phyloP scores from a whole-genome alignment of 2,329 filamentous ascomycete genomes.

The Calonectria pauciramosa region DNA sequence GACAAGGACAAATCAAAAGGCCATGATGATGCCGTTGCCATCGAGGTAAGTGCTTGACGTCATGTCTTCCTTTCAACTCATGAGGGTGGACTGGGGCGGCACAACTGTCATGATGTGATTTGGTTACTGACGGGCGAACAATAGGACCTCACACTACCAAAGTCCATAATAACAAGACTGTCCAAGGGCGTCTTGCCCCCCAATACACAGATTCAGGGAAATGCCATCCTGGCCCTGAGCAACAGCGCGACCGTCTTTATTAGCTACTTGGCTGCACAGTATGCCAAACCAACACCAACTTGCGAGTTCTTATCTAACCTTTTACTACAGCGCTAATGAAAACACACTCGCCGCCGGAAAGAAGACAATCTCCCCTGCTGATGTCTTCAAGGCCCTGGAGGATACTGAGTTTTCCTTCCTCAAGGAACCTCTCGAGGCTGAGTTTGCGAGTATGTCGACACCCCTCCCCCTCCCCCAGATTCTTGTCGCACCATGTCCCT shows the following conservation, averaged over 20 bases:
- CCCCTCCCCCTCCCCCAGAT: background rate
- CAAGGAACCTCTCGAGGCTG: conserved; percentile 76
- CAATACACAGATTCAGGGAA: conserved; percentile 87
- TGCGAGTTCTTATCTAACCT: background rate
- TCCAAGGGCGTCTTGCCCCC: conserved; percentile 85
- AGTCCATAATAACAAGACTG: conserved; percentile 84
- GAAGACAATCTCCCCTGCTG: conserved; percentile 82
- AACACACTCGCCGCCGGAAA: conserved; percentile 76
- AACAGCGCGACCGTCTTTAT: conserved; percentile 89
- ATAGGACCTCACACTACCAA: conserved; percentile 82
- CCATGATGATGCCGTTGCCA: conserved; percentile 58
- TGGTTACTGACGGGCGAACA: background rate
- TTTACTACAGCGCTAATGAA: conserved; percentile 75
- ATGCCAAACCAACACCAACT: conserved; percentile 52
- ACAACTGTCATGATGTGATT: background rate
- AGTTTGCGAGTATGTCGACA: conserved; percentile 76
- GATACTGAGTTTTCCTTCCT: conserved; percentile 84
- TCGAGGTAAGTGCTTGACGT: conserved; percentile 61
- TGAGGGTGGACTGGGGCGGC: background rate
- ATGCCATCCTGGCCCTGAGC: conserved; percentile 82
- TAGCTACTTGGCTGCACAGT: conserved; percentile 83
- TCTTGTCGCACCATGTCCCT: background rate
- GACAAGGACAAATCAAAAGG: conserved; percentile 47
- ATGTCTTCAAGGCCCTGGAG: conserved; percentile 84
- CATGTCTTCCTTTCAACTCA: background rate